Conservation (phyloP, 176 grass and related monocot species). For the Panicum miliaceum region DNA sequence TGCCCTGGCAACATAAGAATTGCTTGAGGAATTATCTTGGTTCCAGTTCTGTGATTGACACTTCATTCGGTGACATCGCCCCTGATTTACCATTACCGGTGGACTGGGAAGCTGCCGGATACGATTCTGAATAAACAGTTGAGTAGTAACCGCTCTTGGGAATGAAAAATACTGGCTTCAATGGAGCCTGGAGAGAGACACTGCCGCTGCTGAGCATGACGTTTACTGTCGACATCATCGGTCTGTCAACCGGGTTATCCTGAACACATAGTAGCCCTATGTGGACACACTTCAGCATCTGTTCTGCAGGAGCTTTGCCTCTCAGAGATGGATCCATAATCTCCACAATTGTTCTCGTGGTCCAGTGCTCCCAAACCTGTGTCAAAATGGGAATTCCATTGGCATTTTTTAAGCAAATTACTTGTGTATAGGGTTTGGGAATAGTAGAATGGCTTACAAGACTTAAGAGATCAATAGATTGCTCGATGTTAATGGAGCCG, state of each 20-base stretch:
- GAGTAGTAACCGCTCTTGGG: slow-evolving; percentile 27
- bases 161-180: slow-evolving; percentile 53
- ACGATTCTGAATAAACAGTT: background rate
- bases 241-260: slow-evolving; percentile 59
- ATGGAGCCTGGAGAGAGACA: slow-evolving; percentile 51
- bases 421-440: background rate
- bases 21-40: slow-evolving; percentile 43
- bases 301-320: slow-evolving; percentile 34
- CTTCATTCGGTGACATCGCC: slow-evolving; percentile 40
- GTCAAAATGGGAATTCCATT: background rate
- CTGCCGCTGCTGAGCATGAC: slow-evolving; percentile 67
- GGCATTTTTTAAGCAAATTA: background rate
- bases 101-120: slow-evolving; percentile 8
- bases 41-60: slow-evolving; percentile 61
- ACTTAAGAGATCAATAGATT: slow-evolving; percentile 53
- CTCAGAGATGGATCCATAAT: slow-evolving; percentile 47
- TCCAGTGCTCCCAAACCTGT: slow-evolving; percentile 73
- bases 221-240: slow-evolving; percentile 57
- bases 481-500: slow-evolving; percentile 11
- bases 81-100: background rate
- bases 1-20: background rate
- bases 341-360: slow-evolving; percentile 36
- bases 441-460: slow-evolving; percentile 31
- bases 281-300: slow-evolving; percentile 52
- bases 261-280: slow-evolving; percentile 74